Conservation (phyloP, 495 filamentous ascomycete species). For the Rostrohypoxylon terebratum region DNA sequence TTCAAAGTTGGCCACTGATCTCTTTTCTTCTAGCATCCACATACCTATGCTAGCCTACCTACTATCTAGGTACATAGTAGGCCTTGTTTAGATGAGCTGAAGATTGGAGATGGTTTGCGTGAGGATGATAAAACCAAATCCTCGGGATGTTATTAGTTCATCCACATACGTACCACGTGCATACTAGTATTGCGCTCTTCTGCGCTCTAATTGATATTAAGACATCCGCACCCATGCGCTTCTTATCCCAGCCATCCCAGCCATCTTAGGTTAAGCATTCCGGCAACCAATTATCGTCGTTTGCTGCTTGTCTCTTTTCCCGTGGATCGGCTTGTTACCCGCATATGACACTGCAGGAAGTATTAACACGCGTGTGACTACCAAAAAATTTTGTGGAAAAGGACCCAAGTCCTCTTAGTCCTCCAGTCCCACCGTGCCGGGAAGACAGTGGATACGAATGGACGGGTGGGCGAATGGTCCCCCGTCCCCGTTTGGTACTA, state of each 20-base stretch:
- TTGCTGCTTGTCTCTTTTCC: constrained; percentile 14
- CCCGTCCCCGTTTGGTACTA: constrained; percentile 22
- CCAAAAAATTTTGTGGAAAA: constrained; percentile 37
- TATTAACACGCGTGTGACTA: constrained; percentile 42
- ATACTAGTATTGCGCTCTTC: neutral
- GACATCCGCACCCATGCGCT: constrained; percentile 35
- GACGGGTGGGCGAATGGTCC: neutral
- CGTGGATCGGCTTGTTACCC: constrained; percentile 37
- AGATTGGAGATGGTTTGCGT: constrained; percentile 28
- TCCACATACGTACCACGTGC: neutral
- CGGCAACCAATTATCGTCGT: constrained; percentile 34
- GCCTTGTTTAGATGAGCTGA: constrained; percentile 24
- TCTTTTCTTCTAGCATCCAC: too few species aligned
- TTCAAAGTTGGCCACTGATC: constrained; percentile 25
- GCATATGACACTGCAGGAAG: constrained; percentile 40
- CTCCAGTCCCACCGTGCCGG: constrained; percentile 21
- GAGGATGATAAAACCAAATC: constrained; percentile 35
- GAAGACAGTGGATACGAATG: constrained; percentile 20
- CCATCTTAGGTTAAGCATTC: constrained; percentile 20
- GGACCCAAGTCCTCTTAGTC: constrained; percentile 20
- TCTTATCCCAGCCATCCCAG: constrained; percentile 10
- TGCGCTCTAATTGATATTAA: neutral
- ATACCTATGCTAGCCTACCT: too few species aligned
- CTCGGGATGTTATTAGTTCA: constrained; percentile 37
- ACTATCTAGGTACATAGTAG: too few species aligned